phyloP scores from a whole-genome alignment of 768 basidiomycete species.

The Leucocoprinus sp. region DNA sequence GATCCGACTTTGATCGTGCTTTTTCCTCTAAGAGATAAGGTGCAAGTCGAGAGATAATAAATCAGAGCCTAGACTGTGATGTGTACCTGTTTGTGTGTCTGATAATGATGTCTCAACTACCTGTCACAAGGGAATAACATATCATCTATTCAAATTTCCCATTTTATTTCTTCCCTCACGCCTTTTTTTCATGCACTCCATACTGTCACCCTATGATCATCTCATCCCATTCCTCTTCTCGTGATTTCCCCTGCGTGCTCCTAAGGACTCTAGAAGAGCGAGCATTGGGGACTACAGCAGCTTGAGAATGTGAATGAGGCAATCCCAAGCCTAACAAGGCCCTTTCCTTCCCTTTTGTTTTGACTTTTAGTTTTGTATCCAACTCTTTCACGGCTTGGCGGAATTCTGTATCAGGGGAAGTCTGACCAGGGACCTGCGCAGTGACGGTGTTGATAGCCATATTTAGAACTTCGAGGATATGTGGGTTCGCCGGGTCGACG shows the following conservation, averaged over 20 bases:
- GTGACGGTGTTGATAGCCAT: conserved; percentile 58
- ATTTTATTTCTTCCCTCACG: not conserved
- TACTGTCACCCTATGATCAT: conserved; percentile 7
- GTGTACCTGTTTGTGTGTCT: no score
- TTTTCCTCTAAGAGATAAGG: no score
- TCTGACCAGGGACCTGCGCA: conserved; percentile 6
- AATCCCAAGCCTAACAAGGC: conserved; percentile 4
- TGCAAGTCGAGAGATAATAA: no score
- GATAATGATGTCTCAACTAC: not conserved
- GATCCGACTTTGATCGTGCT: no score
- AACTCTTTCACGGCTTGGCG: conserved; percentile 8
- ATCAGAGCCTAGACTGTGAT: no score
- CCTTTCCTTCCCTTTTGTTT: conserved; percentile 10
- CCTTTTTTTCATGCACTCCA: not conserved
- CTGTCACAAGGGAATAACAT: not conserved
- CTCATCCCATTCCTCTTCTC: conserved; percentile 8
- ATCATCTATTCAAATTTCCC: no score
- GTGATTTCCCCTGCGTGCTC: not conserved
- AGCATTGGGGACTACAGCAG: not conserved
- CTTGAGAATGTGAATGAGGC: not conserved
- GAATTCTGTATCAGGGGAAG: conserved; percentile 1
- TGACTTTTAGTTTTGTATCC: conserved; percentile 3
- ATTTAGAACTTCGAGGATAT: conserved; percentile 74
- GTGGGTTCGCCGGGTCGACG: conserved; percentile 75
- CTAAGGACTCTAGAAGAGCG: not conserved